Percentiles rank a stretch among this genome's conserved stretches.
These are phyloP conservation scores for Coniella lustricola DNA, from an alignment of 2,329 filamentous ascomycete genomes.

Conservation along the genomic window DNA sequence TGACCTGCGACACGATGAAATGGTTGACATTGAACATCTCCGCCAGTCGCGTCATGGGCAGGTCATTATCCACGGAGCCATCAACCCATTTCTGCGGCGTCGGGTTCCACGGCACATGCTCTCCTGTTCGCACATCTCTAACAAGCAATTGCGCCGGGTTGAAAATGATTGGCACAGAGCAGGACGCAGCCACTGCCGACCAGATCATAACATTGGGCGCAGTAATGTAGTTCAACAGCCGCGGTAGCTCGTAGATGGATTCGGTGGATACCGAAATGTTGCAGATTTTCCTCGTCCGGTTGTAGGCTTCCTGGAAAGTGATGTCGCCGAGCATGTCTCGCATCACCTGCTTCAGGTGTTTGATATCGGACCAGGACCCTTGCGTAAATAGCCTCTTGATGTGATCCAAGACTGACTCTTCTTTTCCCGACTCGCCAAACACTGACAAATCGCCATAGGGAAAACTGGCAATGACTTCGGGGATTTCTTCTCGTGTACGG, in stretches of 20 bases:
- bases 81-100: slow-evolving; percentile 85
- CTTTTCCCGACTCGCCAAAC: slow-evolving; percentile 57
- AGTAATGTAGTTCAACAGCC: slow-evolving; percentile 86
- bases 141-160: slow-evolving; percentile 70
- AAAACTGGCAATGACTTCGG: slow-evolving; percentile 60
- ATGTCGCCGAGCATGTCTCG: slow-evolving; percentile 73
- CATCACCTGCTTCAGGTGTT: slow-evolving; percentile 76
- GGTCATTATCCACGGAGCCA: slow-evolving; percentile 87
- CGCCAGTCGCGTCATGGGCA: slow-evolving; percentile 81
- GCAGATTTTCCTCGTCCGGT: slow-evolving; percentile 82
- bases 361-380: slow-evolving; percentile 79
- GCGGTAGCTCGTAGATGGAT: slow-evolving; percentile 77
- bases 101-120: slow-evolving; percentile 77
- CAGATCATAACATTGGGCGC: slow-evolving; percentile 92
- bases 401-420: slow-evolving; percentile 61
- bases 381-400: slow-evolving; percentile 69
- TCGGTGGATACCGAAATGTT: slow-evolving; percentile 92
- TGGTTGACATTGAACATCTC: slow-evolving; percentile 99
- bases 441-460: slow-evolving; percentile 75
- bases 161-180: slow-evolving; percentile 84
- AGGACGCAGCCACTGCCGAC: slow-evolving; percentile 94
- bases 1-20: slow-evolving; percentile 95
- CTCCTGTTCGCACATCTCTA: slow-evolving; percentile 75
- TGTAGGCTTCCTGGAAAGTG: slow-evolving; percentile 93
- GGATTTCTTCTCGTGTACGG: slow-evolving; percentile 71